Conservation (phyloP, 2,329 filamentous ascomycete species). For the Botrytis fabae region DNA sequence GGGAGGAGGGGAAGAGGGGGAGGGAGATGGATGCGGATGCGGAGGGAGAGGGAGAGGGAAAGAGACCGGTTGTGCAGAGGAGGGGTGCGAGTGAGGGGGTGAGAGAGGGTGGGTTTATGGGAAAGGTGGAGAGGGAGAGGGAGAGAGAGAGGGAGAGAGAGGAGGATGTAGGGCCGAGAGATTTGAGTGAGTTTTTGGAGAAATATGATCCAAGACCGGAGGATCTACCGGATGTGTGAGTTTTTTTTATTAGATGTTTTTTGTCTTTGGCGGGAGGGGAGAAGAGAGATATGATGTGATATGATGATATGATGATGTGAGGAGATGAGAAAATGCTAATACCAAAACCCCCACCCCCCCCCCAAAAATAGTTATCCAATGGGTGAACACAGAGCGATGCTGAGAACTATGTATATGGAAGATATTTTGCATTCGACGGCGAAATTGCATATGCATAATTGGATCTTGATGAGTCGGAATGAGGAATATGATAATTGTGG, state of each 20-base stretch:
- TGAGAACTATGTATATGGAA: conserved; percentile 27
- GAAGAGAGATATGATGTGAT: too few relatives aligned
- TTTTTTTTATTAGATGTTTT: background rate
- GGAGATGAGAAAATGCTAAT: background rate
- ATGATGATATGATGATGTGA: too few relatives aligned
- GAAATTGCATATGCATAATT: conserved; percentile 28
- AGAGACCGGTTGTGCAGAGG: background rate
- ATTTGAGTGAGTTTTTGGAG: conserved; percentile 24
- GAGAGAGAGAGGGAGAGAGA: too few relatives aligned
- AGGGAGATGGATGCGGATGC: too few relatives aligned
- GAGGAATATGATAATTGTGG: conserved; percentile 28
- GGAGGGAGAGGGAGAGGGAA: background rate
- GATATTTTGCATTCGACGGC: conserved; percentile 27
- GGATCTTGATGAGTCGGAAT: conserved; percentile 28
- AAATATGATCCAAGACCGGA: conserved; percentile 25
- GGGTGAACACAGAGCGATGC: conserved; percentile 24
- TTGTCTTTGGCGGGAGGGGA: background rate
- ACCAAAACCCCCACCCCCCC: too few relatives aligned
- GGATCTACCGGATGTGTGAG: conserved; percentile 14
- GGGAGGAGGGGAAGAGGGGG: background rate
- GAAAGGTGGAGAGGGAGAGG: background rate
- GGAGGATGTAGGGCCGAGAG: background rate
- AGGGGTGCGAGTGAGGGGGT: background rate
- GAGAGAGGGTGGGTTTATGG: background rate
- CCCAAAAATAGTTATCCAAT: conserved; percentile 15